Base-by-base conservation (phyloP, 2,329 filamentous ascomycete species). In the Aspergillus awamori region DNA sequence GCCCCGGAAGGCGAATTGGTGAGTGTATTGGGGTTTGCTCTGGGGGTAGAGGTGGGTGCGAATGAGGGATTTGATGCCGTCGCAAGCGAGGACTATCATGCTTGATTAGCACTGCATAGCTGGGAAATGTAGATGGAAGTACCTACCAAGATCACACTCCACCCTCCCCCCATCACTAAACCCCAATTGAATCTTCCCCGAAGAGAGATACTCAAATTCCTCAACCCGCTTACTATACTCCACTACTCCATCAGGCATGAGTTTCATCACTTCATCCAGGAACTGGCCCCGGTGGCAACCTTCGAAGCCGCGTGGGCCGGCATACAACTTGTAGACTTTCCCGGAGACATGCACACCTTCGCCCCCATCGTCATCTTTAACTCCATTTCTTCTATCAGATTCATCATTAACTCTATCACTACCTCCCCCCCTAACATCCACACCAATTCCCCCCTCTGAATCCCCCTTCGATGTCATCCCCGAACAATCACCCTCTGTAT, bases 1-100 rank as follows among this genome's bases (percentile, higher is more conserved):
- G 0, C 84, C 84, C 6, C 88, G 81, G 72, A 87, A 90, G 36
- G 84, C 87, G 72, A 85, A 85, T 63, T 87, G 86, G 33, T 82
- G 77, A 0, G 82, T 82, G 69, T 86, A 89, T 1, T 76, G 70
- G 0, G 86, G 78, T 26, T 79, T 70, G 60, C 81, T 72, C 22
- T 77, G 72, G 2, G 78, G 69, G 2, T 88, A 75, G 5, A 89
- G 71, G 13, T 84, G 70, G 30, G 81, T 70, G 7, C 87, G 78
- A 2, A 84, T 79, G 3, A 78, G 76, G 0, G 84, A 86, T 69
- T 86, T 86, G 68, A 90, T 87, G 0, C 87, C 87, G 72, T 90
- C 87, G 69, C 85, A 87, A 5, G 85, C 87, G 59, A 89, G 68
- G n/a, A 64, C 65, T n/a, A n/a, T n/a, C n/a, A n/a, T n/a, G n/a